Evolutionary conservation across 257 asterid genomes (phyloP).

Genomic region (Henckelia pumila): DNA sequence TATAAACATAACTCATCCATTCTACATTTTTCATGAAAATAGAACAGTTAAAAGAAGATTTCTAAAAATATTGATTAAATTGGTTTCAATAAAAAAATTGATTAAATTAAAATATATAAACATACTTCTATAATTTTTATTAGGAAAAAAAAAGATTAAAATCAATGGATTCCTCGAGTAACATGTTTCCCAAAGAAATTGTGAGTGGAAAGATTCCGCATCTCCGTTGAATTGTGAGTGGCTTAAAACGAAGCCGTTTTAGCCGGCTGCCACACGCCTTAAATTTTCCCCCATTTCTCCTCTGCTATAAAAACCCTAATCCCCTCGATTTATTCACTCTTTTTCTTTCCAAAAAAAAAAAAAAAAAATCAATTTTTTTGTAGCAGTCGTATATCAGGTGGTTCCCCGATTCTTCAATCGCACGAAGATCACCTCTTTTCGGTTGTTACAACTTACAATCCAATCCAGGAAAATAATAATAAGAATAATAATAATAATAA

Average conservation of each 20-base stretch:
- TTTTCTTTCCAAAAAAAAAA: conserved; percentile 16
- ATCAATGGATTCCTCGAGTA: no score
- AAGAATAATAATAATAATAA: no score
- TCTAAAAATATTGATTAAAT: no score
- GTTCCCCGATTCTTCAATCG: conserved; percentile 28
- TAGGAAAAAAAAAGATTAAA: no score
- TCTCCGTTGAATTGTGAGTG: conserved; percentile 21
- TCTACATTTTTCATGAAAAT: no score
- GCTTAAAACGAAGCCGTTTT: conserved; percentile 27
- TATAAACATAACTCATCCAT: no score
- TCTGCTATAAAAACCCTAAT: conserved; percentile 32
- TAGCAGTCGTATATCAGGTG: conserved; percentile 67
- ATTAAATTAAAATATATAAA: no score
- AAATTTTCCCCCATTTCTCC: neutral
- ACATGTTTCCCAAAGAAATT: no score
- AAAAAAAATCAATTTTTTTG: conserved; percentile 35
- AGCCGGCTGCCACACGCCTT: conserved; percentile 27
- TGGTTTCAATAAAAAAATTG: no score
- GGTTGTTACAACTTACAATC: conserved; percentile 81
- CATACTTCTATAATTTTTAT: no score
- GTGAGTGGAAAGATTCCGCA: neutral
- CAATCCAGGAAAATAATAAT: conserved; percentile 2
- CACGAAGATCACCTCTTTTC: conserved; percentile 39
- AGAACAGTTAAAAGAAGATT: no score
- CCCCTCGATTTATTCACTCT: neutral